Evolutionary conservation across 441 rosid genomes (phyloP), one percentile per base, ranked within the genome.

Genomic region (Daphne laureola): DNA sequence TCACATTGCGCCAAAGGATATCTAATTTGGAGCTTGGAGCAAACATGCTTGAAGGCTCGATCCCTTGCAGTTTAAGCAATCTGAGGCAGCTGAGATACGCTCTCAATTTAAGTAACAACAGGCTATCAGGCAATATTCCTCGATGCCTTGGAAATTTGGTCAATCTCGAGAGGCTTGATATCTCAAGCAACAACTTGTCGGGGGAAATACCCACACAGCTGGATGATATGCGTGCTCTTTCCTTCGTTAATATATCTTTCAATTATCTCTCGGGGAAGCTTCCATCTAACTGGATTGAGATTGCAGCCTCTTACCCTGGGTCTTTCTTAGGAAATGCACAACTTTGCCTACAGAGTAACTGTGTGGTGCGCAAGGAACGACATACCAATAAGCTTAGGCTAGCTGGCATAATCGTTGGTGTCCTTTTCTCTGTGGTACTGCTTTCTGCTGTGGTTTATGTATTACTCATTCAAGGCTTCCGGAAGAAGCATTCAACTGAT

Each of bases 271-370:
- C 55, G 0, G 79, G 79, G 2, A 65, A 69, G 47, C 51, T 76
- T 21, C 74, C 76, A 18, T 23, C 73, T 7, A 38, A 53, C 43
- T 79, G 73, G 68, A 58, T 58, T 14, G 50, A 51, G 43, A 21
- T 71, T 38, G 41, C 61, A 16, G 67, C 60, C 58, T 59, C 68
- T n/a, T 65, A 65, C 57, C 65, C 64, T 23, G 57, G 64, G 38
- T 71, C 74, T 43, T 79, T 73, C 17, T 14, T 71, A 1, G 81
- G 79, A 49, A 76, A 79, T 36, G 73, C 67, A 0, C 67, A 69
- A 12, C 68, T 76, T 61, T 76, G 76, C 47, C 53, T 46, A 15
- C 48, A 14, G 2, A 68, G 67, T 23, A 42, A 43, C 7, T 64
- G 66, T 43, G 36, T 31, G 12, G 53, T 61, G 48, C 35, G 12